These are phyloP conservation scores for Teunomyces stri DNA, from an alignment of 805 yeast species.

Conservation along the genomic window DNA sequence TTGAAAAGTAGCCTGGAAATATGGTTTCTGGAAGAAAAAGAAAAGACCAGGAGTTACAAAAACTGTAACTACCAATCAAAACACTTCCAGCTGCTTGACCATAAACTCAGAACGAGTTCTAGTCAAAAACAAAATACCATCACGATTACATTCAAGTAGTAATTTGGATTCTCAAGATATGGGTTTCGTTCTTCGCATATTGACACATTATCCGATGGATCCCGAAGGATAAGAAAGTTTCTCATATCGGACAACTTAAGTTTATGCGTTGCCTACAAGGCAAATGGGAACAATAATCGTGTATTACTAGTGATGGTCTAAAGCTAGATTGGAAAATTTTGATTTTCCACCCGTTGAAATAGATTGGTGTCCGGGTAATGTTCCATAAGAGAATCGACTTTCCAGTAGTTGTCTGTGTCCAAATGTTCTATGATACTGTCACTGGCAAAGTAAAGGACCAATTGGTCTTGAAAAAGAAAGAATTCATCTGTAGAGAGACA, in stretches of 20 bases:
- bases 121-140: not conserved
- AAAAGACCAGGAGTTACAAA: not conserved
- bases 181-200: conserved; percentile 36
- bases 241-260: conserved; percentile 47
- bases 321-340: not conserved
- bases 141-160: not conserved
- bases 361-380: not conserved
- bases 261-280: conserved; percentile 29
- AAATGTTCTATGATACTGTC: no score
- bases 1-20: not conserved
- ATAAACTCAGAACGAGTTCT: conserved; percentile 2
- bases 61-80: not conserved
- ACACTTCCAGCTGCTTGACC: not conserved
- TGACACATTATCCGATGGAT: conserved; percentile 48
- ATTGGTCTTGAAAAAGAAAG: no score
- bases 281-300: conserved; percentile 1
- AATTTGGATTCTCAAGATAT: not conserved
- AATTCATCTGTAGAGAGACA: no score
- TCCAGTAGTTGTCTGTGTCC: no score
- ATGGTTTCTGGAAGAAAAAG: not conserved
- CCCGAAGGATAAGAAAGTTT: conserved; percentile 22
- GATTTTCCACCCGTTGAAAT: not conserved
- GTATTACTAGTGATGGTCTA: not conserved
- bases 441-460: no score
- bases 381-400: no score